Conservation (phyloP, 257 asterid species). For the Plantago elongata region DNA sequence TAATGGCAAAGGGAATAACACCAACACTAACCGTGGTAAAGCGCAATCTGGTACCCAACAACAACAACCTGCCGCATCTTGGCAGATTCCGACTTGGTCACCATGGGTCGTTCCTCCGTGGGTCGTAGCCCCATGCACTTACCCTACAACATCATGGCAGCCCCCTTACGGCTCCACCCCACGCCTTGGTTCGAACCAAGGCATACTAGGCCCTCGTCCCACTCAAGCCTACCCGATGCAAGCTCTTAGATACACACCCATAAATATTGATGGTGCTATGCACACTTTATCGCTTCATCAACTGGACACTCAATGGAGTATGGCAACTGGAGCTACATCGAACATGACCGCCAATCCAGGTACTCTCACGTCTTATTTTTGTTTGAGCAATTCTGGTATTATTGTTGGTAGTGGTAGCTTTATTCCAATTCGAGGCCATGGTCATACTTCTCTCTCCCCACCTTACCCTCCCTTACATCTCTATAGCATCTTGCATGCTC, state of each 20-base stretch:
- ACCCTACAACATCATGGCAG: neutral
- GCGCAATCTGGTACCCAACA: neutral
- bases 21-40: too few species aligned
- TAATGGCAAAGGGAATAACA: too few species aligned
- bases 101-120: neutral
- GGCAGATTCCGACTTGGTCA: neutral
- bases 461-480: neutral
- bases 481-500: neutral
- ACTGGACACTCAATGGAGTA: neutral
- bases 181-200: neutral
- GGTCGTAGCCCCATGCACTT: too few species aligned
- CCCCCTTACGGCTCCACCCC: neutral
- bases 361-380: conserved; percentile 3
- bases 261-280: neutral
- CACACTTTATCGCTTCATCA: neutral
- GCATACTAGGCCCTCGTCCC: neutral
- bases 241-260: neutral
- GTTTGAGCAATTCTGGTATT: neutral
- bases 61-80: neutral
- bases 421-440: neutral
- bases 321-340: neutral
- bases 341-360: neutral
- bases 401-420: neutral
- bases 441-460: neutral
- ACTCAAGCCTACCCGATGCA: neutral